Conservation (phyloP, 805 yeast genomes). For the Candida xiaguanensis region DNA sequence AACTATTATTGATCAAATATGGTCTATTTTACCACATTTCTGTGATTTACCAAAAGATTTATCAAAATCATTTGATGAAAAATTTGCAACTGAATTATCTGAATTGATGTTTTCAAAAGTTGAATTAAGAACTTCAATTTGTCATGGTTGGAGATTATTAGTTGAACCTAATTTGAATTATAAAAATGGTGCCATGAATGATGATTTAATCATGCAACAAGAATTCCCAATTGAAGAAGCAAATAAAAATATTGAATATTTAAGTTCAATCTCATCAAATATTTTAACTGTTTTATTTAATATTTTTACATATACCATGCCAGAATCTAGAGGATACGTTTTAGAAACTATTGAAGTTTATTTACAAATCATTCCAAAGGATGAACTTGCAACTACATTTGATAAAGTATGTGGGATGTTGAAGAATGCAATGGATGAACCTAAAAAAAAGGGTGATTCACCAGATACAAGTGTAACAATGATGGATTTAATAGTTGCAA, state of each 20-base stretch:
- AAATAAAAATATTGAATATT: conserved; percentile 52
- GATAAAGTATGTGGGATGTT: conserved; percentile 80
- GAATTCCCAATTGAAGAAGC: conserved; percentile 59
- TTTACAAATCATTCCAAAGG: conserved; percentile 62
- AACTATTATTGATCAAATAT: conserved; percentile 85
- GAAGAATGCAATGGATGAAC: conserved; percentile 69
- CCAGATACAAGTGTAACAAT: conserved; percentile 72
- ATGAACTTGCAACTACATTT: conserved; percentile 72
- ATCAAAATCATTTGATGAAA: conserved; percentile 57
- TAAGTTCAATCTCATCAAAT: conserved; percentile 67
- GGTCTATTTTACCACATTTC: conserved; percentile 88
- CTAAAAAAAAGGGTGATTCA: conserved; percentile 21
- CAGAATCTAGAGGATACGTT: conserved; percentile 79
- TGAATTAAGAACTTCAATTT: conserved; percentile 73
- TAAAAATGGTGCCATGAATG: conserved; percentile 54
- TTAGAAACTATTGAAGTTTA: conserved; percentile 84
- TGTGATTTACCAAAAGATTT: conserved; percentile 84
- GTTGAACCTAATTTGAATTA: conserved; percentile 74
- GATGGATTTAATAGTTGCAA: conserved; percentile 85
- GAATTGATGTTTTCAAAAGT: conserved; percentile 70
- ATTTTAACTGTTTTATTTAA: conserved; percentile 84
- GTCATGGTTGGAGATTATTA: conserved; percentile 73
- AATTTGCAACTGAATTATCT: conserved; percentile 75
- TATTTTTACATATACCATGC: conserved; percentile 83
- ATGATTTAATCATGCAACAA: conserved; percentile 55